Percentiles rank a stretch among this genome's conserved stretches.
Evolutionary conservation across 805 yeast genomes (phyloP).

Genomic region (Candida peoriensis): DNA sequence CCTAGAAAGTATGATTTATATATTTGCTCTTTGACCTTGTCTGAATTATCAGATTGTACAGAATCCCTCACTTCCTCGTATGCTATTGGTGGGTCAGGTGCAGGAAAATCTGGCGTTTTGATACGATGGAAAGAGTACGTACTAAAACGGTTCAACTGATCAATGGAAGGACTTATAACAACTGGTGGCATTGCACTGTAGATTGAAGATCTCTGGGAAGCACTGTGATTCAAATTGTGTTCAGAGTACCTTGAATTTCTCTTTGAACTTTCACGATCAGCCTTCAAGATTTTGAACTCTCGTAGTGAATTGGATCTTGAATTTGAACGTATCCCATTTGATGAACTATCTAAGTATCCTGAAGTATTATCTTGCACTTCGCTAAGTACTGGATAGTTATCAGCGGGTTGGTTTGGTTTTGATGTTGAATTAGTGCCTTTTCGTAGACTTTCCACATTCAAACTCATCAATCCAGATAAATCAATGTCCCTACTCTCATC

Average conservation of each 20-base stretch:
- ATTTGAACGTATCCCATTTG: background rate
- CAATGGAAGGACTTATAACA: too few species aligned
- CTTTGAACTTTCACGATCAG: too few species aligned
- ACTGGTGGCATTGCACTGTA: background rate
- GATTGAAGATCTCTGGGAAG: background rate
- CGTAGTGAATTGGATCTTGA: constrained; percentile 2
- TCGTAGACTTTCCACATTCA: constrained; percentile 14
- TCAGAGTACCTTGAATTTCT: too few species aligned
- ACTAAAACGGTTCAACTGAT: too few species aligned
- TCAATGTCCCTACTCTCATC: constrained; percentile 19
- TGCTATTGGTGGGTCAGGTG: constrained; percentile 16
- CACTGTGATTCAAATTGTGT: background rate
- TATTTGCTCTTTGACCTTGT: too few species aligned
- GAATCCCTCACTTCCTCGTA: too few species aligned
- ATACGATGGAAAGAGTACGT: too few species aligned
- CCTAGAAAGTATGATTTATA: too few species aligned
- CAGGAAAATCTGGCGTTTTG: constrained; percentile 6
- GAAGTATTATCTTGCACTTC: background rate
- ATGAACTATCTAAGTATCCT: background rate
- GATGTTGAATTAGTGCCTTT: constrained; percentile 2
- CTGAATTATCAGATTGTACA: too few species aligned
- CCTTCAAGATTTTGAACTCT: background rate
- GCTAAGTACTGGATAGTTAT: background rate
- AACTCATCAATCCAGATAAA: constrained; percentile 14
- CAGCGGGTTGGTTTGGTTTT: constrained; percentile 2